phyloP scores from a whole-genome alignment of 345 rosid species.

The Populus simonii region DNA sequence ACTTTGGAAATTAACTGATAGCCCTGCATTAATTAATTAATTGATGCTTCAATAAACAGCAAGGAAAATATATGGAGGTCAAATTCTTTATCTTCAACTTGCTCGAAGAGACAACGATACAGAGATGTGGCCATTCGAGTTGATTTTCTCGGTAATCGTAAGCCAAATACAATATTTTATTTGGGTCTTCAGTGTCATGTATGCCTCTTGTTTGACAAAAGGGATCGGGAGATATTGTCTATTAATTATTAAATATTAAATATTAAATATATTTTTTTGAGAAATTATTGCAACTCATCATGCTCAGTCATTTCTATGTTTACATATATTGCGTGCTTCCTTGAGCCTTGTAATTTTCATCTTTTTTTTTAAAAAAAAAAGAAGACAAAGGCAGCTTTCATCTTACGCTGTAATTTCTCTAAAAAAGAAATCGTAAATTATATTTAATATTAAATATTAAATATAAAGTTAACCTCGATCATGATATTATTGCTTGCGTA shows the following conservation, averaged over 20 bases:
- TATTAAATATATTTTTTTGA: background rate
- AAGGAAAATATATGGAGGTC: background rate
- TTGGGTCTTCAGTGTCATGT: background rate
- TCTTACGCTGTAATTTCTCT: no score
- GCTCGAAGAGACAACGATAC: background rate
- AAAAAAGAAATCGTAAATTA: no score
- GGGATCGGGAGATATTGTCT: background rate
- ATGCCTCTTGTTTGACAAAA: background rate
- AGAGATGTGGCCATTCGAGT: no score
- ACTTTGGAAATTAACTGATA: no score
- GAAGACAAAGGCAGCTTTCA: background rate
- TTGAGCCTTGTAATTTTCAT: no score
- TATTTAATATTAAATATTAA: no score
- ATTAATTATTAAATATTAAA: background rate
- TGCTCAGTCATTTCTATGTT: background rate
- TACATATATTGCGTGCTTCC: background rate
- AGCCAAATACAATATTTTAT: background rate
- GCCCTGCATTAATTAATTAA: no score
- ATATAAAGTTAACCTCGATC: no score
- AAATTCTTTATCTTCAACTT: background rate
- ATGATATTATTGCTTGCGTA: no score
- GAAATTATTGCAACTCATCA: background rate
- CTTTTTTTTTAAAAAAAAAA: no score
- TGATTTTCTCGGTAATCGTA: background rate
- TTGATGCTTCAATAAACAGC: background rate